Base-by-base conservation (phyloP, 345 rosid species). In the Gossypium herbaceum region DNA sequence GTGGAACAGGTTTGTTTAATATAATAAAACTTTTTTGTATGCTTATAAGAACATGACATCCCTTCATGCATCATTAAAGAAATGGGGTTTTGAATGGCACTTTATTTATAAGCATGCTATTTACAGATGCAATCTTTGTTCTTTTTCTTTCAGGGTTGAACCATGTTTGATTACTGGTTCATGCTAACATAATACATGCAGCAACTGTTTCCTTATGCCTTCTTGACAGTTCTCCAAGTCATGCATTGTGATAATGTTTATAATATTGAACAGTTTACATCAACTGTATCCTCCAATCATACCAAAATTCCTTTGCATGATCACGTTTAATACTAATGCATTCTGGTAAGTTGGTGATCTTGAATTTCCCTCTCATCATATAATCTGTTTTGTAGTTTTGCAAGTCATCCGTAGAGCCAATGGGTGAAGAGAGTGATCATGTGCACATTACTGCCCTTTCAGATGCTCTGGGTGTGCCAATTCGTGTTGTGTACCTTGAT, bases 381-480 rank as follows among this genome's bases (percentile, higher is more conserved):
- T 17, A 76, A 68, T 70, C 54, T 78, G 74, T 74, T 77, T 52
- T 81, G 76, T 84, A 96, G 99, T 96, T 77, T 29, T 93, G 99
- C 98, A 96, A 93, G 87, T 85, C 98, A 25, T 86, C 99, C 0
- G 98, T 96, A 77, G 99, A 96, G 84, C 99, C 99, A 9, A 96
- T 96, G 99, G 98, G 99, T 61, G 99, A 96, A 84, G 98, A 93
- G 86, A 96, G 99, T 54, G 99, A 96, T 77, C 99, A 92, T 81
- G 90, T 96, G 68, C 98, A 96, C 88, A 96, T 96, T 67, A 93
- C 91, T 55, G 97, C 99, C 65, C 82, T 95, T 76, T 93, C 99
- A 16, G 99, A 95, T 75, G 93, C 97, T 39, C 72, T 95, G 73
- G 97, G 97, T 45, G 97, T 95, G 73, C 90, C 99, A 20, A 91